Evolutionary conservation across 148 eudicot genomes (phyloP).

Genomic region (Cornus kousa): DNA sequence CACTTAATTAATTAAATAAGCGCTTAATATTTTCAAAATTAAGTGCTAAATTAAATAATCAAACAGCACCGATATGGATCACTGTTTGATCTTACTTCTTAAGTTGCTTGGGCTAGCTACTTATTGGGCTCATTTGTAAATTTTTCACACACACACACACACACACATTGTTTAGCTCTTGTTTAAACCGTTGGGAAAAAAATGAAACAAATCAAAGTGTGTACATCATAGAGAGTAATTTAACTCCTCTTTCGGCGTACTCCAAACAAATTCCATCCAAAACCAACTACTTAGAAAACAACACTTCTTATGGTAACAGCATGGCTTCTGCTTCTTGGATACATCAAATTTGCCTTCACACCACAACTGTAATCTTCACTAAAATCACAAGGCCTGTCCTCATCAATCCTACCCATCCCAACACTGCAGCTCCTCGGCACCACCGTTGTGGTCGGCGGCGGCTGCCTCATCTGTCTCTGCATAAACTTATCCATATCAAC

Average conservation of each 20-base stretch:
- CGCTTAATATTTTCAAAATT: too few species aligned
- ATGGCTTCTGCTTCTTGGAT: constrained; percentile 8
- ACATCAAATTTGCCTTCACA: not conserved
- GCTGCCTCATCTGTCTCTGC: not conserved
- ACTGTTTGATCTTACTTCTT: too few species aligned
- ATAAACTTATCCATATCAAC: constrained; percentile 11
- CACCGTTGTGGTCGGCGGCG: not conserved
- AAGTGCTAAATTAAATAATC: too few species aligned
- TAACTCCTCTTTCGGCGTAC: not conserved
- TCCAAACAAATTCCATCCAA: not conserved
- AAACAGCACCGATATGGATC: too few species aligned
- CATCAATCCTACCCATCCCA: constrained; percentile 76
- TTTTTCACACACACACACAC: too few species aligned
- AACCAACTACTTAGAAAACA: not conserved
- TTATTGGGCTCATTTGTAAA: too few species aligned
- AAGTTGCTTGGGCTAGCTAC: too few species aligned
- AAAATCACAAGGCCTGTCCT: constrained; percentile 44
- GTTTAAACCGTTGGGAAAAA: too few species aligned
- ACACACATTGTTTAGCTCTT: too few species aligned
- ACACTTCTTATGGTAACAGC: constrained; percentile 2
- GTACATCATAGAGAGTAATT: not conserved
- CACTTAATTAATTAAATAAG: too few species aligned
- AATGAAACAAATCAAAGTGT: not conserved
- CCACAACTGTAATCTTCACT: not conserved
- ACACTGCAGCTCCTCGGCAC: constrained; percentile 66